phyloP scores from a whole-genome alignment of 306 rosid genomes.

The Nissolia schottii region DNA sequence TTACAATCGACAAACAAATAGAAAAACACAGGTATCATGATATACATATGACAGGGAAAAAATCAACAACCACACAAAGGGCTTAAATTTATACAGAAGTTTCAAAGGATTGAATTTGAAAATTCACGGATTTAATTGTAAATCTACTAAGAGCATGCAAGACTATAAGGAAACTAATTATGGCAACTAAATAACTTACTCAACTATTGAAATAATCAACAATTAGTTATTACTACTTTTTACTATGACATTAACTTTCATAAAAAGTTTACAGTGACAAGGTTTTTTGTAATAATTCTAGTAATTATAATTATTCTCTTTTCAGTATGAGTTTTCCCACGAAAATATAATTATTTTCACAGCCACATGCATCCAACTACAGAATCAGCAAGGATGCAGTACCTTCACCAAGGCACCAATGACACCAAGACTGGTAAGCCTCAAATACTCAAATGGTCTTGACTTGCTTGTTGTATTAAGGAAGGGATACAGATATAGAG shows the following conservation, averaged over 20 bases:
- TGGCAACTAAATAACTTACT: not conserved
- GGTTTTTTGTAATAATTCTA: not conserved
- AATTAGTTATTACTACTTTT: not conserved
- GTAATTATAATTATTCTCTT: not conserved
- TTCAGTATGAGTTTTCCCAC: not conserved
- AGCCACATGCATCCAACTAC: not conserved
- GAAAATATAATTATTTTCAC: not conserved
- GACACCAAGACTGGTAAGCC: conserved; percentile 87
- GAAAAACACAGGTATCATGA: not conserved
- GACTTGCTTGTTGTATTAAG: conserved; percentile 75
- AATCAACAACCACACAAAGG: not conserved
- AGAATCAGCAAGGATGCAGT: conserved; percentile 17
- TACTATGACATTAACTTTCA: not conserved
- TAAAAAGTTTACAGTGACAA: not conserved
- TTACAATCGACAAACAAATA: not conserved
- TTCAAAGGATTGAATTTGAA: not conserved
- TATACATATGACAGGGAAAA: not conserved
- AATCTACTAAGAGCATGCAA: not conserved
- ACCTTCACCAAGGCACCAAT: conserved; percentile 93
- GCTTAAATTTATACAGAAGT: not conserved
- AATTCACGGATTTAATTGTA: not conserved
- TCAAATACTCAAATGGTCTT: conserved; percentile 72
- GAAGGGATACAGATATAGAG: conserved; percentile 77
- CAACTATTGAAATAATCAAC: not conserved
- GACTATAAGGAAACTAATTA: not conserved